A percentile compares a stretch with the other conserved stretches of the same genome.
These are phyloP conservation scores for Tricholoma terreum DNA, from an alignment of 768 basidiomycete species.

Conservation along the genomic window DNA sequence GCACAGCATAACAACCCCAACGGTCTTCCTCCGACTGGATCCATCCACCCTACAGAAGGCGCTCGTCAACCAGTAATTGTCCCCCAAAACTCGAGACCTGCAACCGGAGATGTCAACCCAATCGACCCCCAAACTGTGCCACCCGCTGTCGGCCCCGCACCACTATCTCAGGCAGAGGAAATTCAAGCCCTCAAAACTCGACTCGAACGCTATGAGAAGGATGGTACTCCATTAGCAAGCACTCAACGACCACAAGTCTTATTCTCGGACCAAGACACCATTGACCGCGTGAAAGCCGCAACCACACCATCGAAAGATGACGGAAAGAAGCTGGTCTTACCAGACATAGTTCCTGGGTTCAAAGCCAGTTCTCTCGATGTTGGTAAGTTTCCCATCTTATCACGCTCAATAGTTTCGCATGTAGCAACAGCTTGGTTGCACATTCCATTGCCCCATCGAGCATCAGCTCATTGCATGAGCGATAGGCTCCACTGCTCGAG, in stretches of 20 bases:
- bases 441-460: background rate
- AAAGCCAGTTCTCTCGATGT: background rate
- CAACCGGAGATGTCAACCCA: background rate
- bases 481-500: background rate
- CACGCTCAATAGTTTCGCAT: background rate
- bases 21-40: background rate
- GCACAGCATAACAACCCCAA: background rate
- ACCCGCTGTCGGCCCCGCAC: background rate
- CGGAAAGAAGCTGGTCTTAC: background rate
- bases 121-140: background rate
- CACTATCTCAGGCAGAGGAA: background rate
- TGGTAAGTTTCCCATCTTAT: background rate
- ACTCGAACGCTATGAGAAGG: too few relatives aligned
- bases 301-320: background rate
- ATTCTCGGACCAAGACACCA: background rate
- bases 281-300: too few relatives aligned
- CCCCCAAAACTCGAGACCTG: background rate
- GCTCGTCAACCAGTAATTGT: background rate
- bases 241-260: background rate
- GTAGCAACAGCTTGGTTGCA: background rate
- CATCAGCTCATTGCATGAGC: background rate
- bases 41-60: background rate
- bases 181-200: background rate
- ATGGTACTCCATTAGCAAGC: background rate
- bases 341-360: background rate